Percentiles rank a stretch among this genome's conserved stretches.
Evolutionary conservation across 2,329 filamentous ascomycete genomes (phyloP).

Genomic region (Apiospora phragmitis): DNA sequence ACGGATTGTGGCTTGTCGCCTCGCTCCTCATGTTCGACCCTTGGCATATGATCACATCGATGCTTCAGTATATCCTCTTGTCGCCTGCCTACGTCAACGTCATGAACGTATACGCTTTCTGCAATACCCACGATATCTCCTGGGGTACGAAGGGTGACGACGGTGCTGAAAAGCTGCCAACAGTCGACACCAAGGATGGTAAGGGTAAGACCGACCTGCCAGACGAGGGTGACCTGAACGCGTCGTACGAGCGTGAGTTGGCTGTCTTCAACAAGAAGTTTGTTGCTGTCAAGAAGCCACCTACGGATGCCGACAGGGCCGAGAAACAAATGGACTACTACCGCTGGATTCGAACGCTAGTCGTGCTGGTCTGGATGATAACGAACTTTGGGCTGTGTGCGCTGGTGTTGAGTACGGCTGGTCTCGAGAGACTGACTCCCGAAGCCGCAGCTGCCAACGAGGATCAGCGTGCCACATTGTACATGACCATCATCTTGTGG

Average conservation of each 20-base stretch:
- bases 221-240: constrained; percentile 92
- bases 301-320: constrained; percentile 54
- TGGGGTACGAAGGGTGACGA: constrained; percentile 99
- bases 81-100: constrained; percentile 98
- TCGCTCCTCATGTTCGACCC: constrained; percentile 96
- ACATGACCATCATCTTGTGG: constrained; percentile 86
- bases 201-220: constrained; percentile 91
- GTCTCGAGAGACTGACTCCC: constrained; percentile 67
- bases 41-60: constrained; percentile 98
- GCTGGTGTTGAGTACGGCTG: constrained; percentile 82
- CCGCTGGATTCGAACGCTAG: constrained; percentile 88
- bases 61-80: constrained; percentile 90
- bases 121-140: constrained; percentile 95
- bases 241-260: constrained; percentile 88
- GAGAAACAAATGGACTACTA: constrained; percentile 99
- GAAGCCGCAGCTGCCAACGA: constrained; percentile 44
- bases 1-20: constrained; percentile 87
- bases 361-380: constrained; percentile 95
- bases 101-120: constrained; percentile 98
- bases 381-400: constrained; percentile 88
- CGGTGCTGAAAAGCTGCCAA: constrained; percentile 87
- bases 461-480: constrained; percentile 68
- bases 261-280: constrained; percentile 72
- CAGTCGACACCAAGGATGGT: constrained; percentile 86
- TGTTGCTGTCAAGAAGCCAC: constrained; percentile 66